These are phyloP conservation scores for Mallotus repandus DNA, from an alignment of 441 rosid genomes.

Conservation along the genomic window DNA sequence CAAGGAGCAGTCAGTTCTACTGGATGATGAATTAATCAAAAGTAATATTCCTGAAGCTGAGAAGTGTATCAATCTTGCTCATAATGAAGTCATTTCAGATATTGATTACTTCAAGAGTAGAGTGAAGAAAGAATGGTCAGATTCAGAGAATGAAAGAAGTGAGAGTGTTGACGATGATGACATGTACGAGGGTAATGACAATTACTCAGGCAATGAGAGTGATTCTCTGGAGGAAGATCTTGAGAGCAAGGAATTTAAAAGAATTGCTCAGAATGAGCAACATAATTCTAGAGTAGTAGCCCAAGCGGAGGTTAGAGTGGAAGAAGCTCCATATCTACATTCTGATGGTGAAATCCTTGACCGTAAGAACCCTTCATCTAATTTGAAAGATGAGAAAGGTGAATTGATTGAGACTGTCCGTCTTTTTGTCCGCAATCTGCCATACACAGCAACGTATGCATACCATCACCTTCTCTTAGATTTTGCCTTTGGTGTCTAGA, in stretches of 20 bases:
- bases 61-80: slow-evolving; percentile 30
- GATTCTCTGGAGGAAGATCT: slow-evolving; percentile 23
- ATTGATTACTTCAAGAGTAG: slow-evolving; percentile 91
- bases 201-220: slow-evolving; percentile 20
- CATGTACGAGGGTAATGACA: slow-evolving; percentile 16
- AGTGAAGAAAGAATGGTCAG: slow-evolving; percentile 68
- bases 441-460: slow-evolving; percentile 66
- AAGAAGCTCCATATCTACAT: slow-evolving; percentile 35
- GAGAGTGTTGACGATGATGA: slow-evolving; percentile 35
- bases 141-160: slow-evolving; percentile 70
- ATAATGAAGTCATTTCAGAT: slow-evolving; percentile 66
- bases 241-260: slow-evolving; percentile 18
- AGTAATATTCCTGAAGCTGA: slow-evolving; percentile 34
- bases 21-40: slow-evolving; percentile 24
- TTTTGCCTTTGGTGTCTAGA: not conserved
- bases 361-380: slow-evolving; percentile 34
- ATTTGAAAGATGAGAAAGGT: slow-evolving; percentile 35
- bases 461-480: slow-evolving; percentile 7
- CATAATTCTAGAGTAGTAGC: slow-evolving; percentile 24
- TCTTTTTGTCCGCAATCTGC: slow-evolving; percentile 83
- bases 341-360: slow-evolving; percentile 41
- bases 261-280: slow-evolving; percentile 17
- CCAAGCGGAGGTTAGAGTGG: slow-evolving; percentile 36
- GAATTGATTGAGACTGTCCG: slow-evolving; percentile 53
- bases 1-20: slow-evolving; percentile 23